These are phyloP conservation scores for Abortiporus biennis DNA, from an alignment of 1,284 basidiomycete species.

Conservation along the genomic window DNA sequence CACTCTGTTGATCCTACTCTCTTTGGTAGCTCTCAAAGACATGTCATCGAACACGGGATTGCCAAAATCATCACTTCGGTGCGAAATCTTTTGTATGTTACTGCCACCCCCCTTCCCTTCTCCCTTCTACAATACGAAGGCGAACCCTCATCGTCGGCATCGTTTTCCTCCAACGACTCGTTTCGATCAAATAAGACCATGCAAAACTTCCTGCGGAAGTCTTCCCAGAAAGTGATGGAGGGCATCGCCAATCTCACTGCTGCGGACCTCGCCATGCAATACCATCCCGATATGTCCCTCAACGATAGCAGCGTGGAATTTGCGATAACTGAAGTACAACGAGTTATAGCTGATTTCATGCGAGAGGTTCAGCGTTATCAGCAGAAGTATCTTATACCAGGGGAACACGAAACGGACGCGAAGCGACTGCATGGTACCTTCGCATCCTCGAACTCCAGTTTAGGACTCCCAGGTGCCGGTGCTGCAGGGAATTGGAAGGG, in stretches of 20 bases:
- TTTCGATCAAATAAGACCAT: conserved; percentile 19
- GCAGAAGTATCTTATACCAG: conserved; percentile 25
- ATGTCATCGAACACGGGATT: conserved; percentile 56
- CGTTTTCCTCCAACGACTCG: conserved; percentile 47
- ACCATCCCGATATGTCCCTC: background rate
- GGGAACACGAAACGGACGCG: conserved; percentile 24
- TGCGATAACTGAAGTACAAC: background rate
- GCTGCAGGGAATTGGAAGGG: conserved; percentile 67
- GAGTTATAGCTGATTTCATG: conserved; percentile 45
- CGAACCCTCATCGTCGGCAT: conserved; percentile 54
- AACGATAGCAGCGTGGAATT: background rate
- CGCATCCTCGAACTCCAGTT: conserved; percentile 55
- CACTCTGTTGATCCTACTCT: conserved; percentile 29
- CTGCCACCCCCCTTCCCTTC: conserved; percentile 48
- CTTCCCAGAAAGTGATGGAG: background rate
- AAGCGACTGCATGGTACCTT: conserved; percentile 65
- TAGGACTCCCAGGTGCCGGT: conserved; percentile 67
- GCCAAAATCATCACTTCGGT: conserved; percentile 59
- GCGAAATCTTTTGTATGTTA: conserved; percentile 68
- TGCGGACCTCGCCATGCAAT: background rate
- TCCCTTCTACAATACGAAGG: conserved; percentile 12
- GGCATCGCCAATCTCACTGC: background rate
- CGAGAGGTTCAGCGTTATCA: conserved; percentile 61
- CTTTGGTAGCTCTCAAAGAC: conserved; percentile 42
- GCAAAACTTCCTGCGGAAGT: background rate